Base-by-base conservation (phyloP, 208 protist genomes). In the Endotrypanum monterogeii region DNA sequence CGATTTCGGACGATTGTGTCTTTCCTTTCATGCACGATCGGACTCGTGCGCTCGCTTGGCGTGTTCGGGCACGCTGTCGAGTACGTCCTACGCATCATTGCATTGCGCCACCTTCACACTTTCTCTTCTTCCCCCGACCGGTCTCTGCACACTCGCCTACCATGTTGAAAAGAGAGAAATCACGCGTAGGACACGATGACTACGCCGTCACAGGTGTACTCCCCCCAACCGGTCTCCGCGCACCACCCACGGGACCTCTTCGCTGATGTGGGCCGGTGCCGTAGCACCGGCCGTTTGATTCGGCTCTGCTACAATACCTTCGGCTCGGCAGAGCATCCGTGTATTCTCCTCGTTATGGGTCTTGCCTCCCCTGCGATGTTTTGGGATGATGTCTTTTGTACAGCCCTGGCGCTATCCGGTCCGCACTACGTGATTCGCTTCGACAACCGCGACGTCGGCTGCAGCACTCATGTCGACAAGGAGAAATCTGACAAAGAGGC, bases 391-490 rank as follows among this genome's bases (percentile, higher is more conserved):
- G 70, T 65, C 18, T 84, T 89, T 68, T 94, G 89, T 79, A 70
- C 67, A 2, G n/a, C 75, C 18, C 73, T 89, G 0, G 61, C 85
- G 35, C 76, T 54, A 0, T 65, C 74, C 18, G 80, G 80, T 0
- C 80, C 82, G 18, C 92, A 82, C 73, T 76, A 76, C 48, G 89
- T 94, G 20, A 82, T 96, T 20, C 91, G 91, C 41, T 94, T 86
- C 57, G 91, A 96, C 79, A 90, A 94, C 74, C 79, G 91, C 28
- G 89, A 94, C 70, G 76, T 89, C 8, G 91, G 91, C 39, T 84
- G 83, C 61, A 90, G 83, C 85, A 94, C 91, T n/a, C 84, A 93
- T 80, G 55, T 91, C n/a, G 80, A 88, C 52, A 46, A 63, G 28
- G 25, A 30, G 23, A 37, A 71, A 41, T 6, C 23, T 28, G 32